These are phyloP conservation scores for Malassezia sympodialis DNA, from an alignment of 1,284 basidiomycete species.

Conservation along the genomic window DNA sequence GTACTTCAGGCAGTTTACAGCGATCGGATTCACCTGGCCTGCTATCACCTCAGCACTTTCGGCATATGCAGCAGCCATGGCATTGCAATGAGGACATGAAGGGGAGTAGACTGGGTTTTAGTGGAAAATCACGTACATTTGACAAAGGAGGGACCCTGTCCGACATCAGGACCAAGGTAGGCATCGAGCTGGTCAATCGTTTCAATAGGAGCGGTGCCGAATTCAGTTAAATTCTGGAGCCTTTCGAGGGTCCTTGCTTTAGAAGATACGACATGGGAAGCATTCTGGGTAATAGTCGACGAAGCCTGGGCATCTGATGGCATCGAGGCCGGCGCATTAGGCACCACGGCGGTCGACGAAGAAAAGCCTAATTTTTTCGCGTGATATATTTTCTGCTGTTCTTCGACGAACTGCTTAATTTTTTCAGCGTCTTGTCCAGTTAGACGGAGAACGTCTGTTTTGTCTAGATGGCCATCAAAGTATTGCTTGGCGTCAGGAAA, in stretches of 20 bases:
- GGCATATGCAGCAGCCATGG: conserved; percentile 36
- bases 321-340: neutral
- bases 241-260: neutral
- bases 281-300: neutral
- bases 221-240: conserved; percentile 23
- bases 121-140: conserved; percentile 23
- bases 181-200: conserved; percentile 23
- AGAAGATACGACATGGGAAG: neutral
- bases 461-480: conserved; percentile 25
- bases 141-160: conserved; percentile 38
- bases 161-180: conserved; percentile 27
- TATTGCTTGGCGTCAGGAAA: conserved; percentile 34
- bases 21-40: conserved; percentile 36
- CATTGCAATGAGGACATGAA: conserved; percentile 45
- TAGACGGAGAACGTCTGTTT: conserved; percentile 21
- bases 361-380: neutral
- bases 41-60: conserved; percentile 27
- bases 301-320: neutral
- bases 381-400: neutral
- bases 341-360: neutral
- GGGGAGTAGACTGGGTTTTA: conserved; percentile 30
- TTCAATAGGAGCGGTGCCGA: conserved; percentile 23
- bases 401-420: neutral
- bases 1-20: conserved; percentile 40
- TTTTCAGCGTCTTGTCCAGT: neutral